Evolutionary conservation across 1,284 basidiomycete genomes (phyloP), one percentile per base, ranked within the genome.

Genomic region (Tranzscheliella williamsii): DNA sequence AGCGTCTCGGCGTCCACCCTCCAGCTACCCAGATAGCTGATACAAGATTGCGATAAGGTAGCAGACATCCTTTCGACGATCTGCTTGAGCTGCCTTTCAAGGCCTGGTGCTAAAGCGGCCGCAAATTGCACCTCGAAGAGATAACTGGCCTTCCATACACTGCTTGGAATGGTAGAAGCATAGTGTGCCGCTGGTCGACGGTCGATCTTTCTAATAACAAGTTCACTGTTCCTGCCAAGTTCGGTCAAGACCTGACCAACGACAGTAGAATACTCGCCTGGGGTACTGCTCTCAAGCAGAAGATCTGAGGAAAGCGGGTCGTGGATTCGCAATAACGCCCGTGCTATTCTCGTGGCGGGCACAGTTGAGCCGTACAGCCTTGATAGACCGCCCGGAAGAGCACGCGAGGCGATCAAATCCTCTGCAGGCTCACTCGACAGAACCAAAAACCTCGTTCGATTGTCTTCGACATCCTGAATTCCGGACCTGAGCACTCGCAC

Each of bases 381-480:
- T 40, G 39, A 35, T 3, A 65, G 37, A 20, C 42, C 39, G 23
- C 17, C 26, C 12, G 62, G 55, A 15, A 65, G 42, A 5, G 51
- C 38, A 13, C 52, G 33, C 37, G 42, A 22, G 21, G 43, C 34
- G 22, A 54, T 34, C 48, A 60, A 23, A 11, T 21, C 38, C 26
- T 54, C 32, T 2, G 47, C 42, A 4, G 61, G 61, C 41, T 64
- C 61, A 32, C 61, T 64, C 4, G 55, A 45, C 27, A 65, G 33
- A 11, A 65, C 44, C 8, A 65, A 26, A 42, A 65, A 65, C 18
- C 62, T 46, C 7, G 62, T 65, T 26, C 52, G 47, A 36, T 65
- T 65, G 62, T 65, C 51, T 24, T 48, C 38, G 13, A 51, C 44
- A 16, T 65, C 62, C 34, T 65, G 62, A 21, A 65, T 65, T 22